Percentiles rank a stretch among this genome's conserved stretches.
phyloP scores from a whole-genome alignment of 306 rosid species.

The Lathyrus oleraceus region DNA sequence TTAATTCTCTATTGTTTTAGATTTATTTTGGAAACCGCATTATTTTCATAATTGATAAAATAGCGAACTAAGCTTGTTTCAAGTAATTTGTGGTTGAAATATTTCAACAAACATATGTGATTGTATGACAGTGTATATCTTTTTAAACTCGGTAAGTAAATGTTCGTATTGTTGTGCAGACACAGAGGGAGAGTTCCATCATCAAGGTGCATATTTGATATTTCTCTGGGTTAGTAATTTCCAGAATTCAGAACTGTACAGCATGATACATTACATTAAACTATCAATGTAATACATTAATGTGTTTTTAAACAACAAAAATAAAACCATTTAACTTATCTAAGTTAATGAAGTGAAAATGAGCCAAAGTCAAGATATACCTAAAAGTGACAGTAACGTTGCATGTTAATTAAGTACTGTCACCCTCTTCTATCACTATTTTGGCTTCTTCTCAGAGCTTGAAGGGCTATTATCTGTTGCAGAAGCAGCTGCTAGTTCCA shows the following conservation, averaged over 20 bases:
- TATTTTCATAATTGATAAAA: not conserved
- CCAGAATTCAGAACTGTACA: slow-evolving; percentile 50
- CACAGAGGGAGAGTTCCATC: slow-evolving; percentile 10
- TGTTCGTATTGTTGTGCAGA: not conserved
- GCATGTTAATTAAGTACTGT: slow-evolving; percentile 25
- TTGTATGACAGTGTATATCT: not conserved
- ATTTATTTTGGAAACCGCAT: not conserved
- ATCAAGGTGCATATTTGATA: slow-evolving; percentile 15
- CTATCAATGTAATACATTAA: slow-evolving; percentile 34
- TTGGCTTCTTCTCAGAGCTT: slow-evolving; percentile 51
- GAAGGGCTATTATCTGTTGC: slow-evolving; percentile 39
- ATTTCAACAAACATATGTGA: not conserved
- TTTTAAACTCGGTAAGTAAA: not conserved
- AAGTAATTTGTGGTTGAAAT: not conserved
- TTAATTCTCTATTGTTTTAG: not conserved
- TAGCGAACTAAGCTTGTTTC: not conserved
- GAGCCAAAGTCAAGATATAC: slow-evolving; percentile 32
- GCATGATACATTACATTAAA: slow-evolving; percentile 20
- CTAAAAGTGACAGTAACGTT: slow-evolving; percentile 3
- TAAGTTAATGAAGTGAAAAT: slow-evolving; percentile 28
- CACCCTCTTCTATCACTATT: slow-evolving; percentile 17
- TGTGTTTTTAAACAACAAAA: slow-evolving; percentile 29
- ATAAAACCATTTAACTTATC: slow-evolving; percentile 25
- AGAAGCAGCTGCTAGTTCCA: slow-evolving; percentile 46
- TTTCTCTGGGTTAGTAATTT: slow-evolving; percentile 36